Percentiles rank a stretch among this genome's conserved stretches.
Evolutionary conservation across 768 basidiomycete genomes (phyloP).

Genomic region (Lactarius hengduanensis): DNA sequence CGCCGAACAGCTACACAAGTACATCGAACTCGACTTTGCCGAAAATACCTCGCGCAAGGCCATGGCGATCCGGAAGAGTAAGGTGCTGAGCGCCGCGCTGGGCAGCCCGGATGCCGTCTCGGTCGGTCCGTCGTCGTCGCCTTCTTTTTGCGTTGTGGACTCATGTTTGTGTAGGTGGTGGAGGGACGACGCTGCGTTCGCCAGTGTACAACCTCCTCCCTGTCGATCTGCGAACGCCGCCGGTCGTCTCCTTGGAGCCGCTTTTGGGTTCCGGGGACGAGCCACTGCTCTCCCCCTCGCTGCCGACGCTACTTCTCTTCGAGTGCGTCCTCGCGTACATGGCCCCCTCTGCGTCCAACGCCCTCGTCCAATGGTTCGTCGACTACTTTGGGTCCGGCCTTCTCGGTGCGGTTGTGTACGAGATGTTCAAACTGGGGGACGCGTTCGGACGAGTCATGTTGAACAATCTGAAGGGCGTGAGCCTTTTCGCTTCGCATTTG

Average conservation of each 20-base stretch:
- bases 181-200: slow-evolving; percentile 59
- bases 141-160: background rate
- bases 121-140: slow-evolving; percentile 41
- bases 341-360: slow-evolving; percentile 53
- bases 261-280: slow-evolving; percentile 35
- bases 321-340: slow-evolving; percentile 96
- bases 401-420: slow-evolving; percentile 73
- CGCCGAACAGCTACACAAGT: slow-evolving; percentile 51
- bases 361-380: slow-evolving; percentile 72
- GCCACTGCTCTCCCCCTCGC: slow-evolving; percentile 52
- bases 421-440: slow-evolving; percentile 90
- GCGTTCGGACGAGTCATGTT: slow-evolving; percentile 92
- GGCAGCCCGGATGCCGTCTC: slow-evolving; percentile 46
- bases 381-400: slow-evolving; percentile 44
- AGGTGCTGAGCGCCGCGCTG: slow-evolving; percentile 50
- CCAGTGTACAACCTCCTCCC: slow-evolving; percentile 69
- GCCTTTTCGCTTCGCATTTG: no score
- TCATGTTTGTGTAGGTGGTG: slow-evolving; percentile 44
- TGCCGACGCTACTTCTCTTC: slow-evolving; percentile 84
- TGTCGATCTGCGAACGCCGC: slow-evolving; percentile 67
- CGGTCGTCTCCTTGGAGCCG: slow-evolving; percentile 47
- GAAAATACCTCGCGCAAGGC: slow-evolving; percentile 84
- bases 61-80: slow-evolving; percentile 71
- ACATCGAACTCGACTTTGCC: slow-evolving; percentile 90
- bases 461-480: slow-evolving; percentile 65